Base-by-base conservation (phyloP, 805 yeast species). In the Metschnikowia orientalis region DNA sequence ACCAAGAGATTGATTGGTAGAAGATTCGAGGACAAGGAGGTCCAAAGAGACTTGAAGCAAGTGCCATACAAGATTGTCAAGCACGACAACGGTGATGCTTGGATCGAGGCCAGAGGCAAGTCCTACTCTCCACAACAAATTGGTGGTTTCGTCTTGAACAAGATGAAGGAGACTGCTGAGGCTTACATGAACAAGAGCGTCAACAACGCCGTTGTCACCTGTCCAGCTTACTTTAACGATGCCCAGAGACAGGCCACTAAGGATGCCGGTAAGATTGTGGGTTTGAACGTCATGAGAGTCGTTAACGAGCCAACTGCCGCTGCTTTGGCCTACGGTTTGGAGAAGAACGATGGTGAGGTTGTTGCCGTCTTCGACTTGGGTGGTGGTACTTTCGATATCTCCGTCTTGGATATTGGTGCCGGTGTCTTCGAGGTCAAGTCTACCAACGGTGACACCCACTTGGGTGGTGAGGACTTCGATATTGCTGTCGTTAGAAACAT, bases 81-180 rank as follows among this genome's bases (percentile, higher is more conserved):
- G 72, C 94, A 87, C 75, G 61, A 72, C 45, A 89, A 89, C 60
- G 96, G 96, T 48, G 97, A 89, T 59, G 96, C 96, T 38, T 88
- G 96, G 95, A 78, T 88, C 37, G 87, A 86, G 71, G 88, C 94
- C 42, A 77, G 87, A 51, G 94, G 90, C 50, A 77, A 83, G 61
- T 67, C 71, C 44, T 89, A 88, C 73, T 88, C 96, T 31, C 97
- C 97, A 35, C 89, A 94, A 39, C 96, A 88, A 67, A 84, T 88
- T 51, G 96, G 96, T 56, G 95, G 96, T 36, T 85, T 88, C 56
- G 60, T 88, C 46, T 77, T 88, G 57, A 86, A 85, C 79, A 89
- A 88, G 77, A 89, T 88, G 96, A 89, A 88, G 79, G 96, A 89
- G 73, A 89, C 96, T 48, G 96, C 97, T 47, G 95, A 87, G 68